phyloP scores from a whole-genome alignment of 1,284 basidiomycete genomes.

The Tilletiopsis washingtonensis region DNA sequence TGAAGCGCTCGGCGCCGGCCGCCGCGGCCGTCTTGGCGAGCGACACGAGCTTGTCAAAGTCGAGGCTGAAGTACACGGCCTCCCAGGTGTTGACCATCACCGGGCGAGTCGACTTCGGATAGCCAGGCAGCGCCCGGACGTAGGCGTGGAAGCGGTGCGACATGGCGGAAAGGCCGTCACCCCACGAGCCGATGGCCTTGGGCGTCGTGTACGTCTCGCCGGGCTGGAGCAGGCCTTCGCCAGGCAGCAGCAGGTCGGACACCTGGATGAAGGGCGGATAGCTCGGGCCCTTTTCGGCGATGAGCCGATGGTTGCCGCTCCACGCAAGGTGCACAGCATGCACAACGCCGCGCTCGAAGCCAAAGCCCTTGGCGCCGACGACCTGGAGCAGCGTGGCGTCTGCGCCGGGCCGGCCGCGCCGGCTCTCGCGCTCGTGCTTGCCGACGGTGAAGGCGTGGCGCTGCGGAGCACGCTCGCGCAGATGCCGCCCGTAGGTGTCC shows the following conservation, averaged over 20 bases:
- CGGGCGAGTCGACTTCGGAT: neutral
- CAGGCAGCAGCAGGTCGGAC: neutral
- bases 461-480: conserved; percentile 4
- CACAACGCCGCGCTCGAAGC: conserved; percentile 4
- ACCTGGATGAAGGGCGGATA: conserved; percentile 7
- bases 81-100: conserved; percentile 6
- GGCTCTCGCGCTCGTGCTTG: conserved; percentile 1
- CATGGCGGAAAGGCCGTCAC: neutral
- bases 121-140: neutral
- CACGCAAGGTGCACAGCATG: conserved; percentile 9
- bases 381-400: conserved; percentile 4
- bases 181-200: conserved; percentile 4
- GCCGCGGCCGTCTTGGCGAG: conserved; percentile 1
- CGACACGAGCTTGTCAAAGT: neutral
- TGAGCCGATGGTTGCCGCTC: conserved; percentile 3
- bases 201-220: conserved; percentile 1
- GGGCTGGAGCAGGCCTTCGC: conserved; percentile 1
- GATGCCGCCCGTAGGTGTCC: conserved; percentile 5
- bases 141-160: conserved; percentile 2
- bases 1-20: conserved; percentile 1
- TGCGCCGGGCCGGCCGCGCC: conserved; percentile 5
- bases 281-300: conserved; percentile 6
- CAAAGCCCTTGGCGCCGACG: conserved; percentile 1
- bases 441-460: conserved; percentile 5
- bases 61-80: conserved; percentile 3